Percentiles rank a stretch among this genome's conserved stretches.
These are phyloP conservation scores for Cladosporium sp. DNA, from an alignment of 2,329 filamentous ascomycete genomes.

Conservation along the genomic window DNA sequence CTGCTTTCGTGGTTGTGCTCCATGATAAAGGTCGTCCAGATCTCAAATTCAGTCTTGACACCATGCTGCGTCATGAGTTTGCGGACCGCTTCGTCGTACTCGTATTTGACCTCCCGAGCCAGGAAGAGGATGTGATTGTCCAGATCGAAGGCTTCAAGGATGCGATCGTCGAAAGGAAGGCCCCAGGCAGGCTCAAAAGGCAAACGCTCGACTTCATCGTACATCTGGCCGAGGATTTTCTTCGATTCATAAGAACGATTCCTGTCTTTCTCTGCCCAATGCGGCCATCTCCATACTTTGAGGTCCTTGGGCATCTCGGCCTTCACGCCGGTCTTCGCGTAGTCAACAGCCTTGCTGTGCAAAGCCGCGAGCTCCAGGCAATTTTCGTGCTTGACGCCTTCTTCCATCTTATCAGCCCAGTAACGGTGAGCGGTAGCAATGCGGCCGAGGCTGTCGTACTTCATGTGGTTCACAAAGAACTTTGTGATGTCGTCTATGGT, in stretches of 20 bases:
- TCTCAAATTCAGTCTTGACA: constrained; percentile 83
- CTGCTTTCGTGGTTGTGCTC: constrained; percentile 65
- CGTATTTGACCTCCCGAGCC: constrained; percentile 63
- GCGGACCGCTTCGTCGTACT: constrained; percentile 73
- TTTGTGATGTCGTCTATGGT: constrained; percentile 68
- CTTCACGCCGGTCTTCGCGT: constrained; percentile 80
- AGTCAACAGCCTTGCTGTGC: constrained; percentile 91
- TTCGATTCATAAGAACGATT: constrained; percentile 59
- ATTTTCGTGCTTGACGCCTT: constrained; percentile 62
- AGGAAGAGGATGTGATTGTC: constrained; percentile 52
- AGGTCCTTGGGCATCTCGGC: constrained; percentile 63
- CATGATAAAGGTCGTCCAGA: constrained; percentile 83
- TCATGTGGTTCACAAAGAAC: constrained; percentile 92
- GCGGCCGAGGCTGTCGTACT: constrained; percentile 73
- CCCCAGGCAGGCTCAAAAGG: constrained; percentile 71
- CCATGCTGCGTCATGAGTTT: constrained; percentile 82
- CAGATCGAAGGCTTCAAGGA: constrained; percentile 61
- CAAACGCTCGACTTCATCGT: constrained; percentile 67
- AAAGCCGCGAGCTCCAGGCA: constrained; percentile 73
- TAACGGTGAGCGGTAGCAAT: constrained; percentile 83
- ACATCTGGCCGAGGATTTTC: constrained; percentile 75
- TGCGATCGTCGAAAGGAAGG: constrained; percentile 68
- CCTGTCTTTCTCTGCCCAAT: constrained; percentile 70
- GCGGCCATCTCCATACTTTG: constrained; percentile 65
- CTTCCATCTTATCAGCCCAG: constrained; percentile 59